Base-by-base conservation (phyloP, 768 basidiomycete species). In the Boletus huronensis region DNA sequence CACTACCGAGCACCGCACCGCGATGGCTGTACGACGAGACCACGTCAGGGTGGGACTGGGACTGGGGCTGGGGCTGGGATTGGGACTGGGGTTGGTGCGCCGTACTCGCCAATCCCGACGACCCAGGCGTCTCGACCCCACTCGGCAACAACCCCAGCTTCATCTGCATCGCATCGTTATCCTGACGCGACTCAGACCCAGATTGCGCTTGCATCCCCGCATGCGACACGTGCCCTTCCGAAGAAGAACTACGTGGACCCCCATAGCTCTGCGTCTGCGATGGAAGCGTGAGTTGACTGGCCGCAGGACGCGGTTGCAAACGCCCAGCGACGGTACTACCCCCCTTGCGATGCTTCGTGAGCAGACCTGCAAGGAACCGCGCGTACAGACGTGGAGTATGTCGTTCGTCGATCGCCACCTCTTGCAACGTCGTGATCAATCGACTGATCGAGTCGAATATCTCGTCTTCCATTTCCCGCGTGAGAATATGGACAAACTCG, bases 381-480 rank as follows among this genome's bases (percentile, higher is more conserved):
- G 90, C 87, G 61, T 91, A 90, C 32, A 91, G 74, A 59, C 83
- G 85, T 2, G 88, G 90, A 0, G 88, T 89, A 64, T 92, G 90
- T 14, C 85, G 80, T 60, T 88, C 87, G 61, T 92, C 90, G 47
- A 91, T 88, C 16, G 89, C 86, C 46, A 90, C 82, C 53, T 85
- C 84, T 13, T 83, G 79, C 50, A 91, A 71, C 0, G 82, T 86
- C 56, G 86, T 82, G 59, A 92, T 90, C 21, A 92, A 76, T 10
- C 81, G 79, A 36, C 83, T 78, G 52, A 92, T 89, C 58, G 84
- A 74, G 54, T 85, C 82, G 58, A 87, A 86, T 52, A 90, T 86
- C 60, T 87, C 81, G 34, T 75, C 80, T 59, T 88, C 86, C 64
- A 85, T 81, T 23, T 72, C 65, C 53, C 79, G 82, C 3, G 76